Base-by-base conservation (phyloP, 2,329 filamentous ascomycete genomes). In the Dothideomycetes sp. region DNA sequence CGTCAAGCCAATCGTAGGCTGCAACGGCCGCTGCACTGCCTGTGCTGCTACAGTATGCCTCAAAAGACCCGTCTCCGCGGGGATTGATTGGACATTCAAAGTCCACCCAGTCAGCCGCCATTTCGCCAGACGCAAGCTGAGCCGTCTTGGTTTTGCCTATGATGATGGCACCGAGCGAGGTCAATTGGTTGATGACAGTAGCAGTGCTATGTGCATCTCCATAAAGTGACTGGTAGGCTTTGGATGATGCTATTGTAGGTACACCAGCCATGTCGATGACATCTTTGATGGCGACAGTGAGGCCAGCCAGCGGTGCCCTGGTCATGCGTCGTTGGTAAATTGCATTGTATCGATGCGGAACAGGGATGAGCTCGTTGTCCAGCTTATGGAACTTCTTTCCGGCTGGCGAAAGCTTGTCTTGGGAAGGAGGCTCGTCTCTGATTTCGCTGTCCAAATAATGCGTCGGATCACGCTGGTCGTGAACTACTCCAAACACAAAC, bases 1-100 rank as follows among this genome's bases (percentile, higher is more conserved):
- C 53, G 41, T 65, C 62, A 5, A 65, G 50, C 62, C 62, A 65
- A 19, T 57, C 53, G 41, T 65, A 64, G 1, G 56, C 54, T 5
- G 58, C 60, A 1, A 64, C 47, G 0, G 55, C 48, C 30, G 52
- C 54, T 1, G 51, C 58, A 12, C 52, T 50, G 0, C 58, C 59
- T 1, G 55, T 50, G 0, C 56, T 60, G 1, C 52, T 58, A 2
- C 51, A 54, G 2, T 52, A 54, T 30, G 51, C 54, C 3, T 52
- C 56, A 3, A 56, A 48, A 45, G 52, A 61, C 2, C 57, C 58
- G 40, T 62, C 59, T 4, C 55, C 59, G 11, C 59, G 51, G 10
- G 59, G 58, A 36, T 62, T 62, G 43, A 57, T 60, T 2, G 60
- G 60, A 34, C 50, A 49, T 3, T 53, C 48, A 16, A 44, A 40